phyloP scores from a whole-genome alignment of 306 rosid species.

The Vigna trinervia region DNA sequence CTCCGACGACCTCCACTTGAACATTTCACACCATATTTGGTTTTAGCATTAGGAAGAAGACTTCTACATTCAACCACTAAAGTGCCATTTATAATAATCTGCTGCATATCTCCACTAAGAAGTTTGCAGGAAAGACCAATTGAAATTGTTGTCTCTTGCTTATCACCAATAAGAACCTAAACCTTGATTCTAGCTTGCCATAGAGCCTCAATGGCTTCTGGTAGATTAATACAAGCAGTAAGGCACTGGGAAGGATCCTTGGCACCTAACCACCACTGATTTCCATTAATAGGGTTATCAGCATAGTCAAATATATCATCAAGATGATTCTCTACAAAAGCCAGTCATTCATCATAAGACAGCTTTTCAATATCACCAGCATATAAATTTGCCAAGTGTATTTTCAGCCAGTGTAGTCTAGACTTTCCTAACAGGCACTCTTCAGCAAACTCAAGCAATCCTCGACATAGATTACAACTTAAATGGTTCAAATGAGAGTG shows the following conservation, averaged over 20 bases:
- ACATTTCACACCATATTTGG: no score
- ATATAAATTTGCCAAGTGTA: conserved; percentile 78
- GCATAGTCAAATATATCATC: conserved; percentile 81
- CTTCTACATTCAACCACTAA: no score
- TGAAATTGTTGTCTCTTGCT: no score
- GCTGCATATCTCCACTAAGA: no score
- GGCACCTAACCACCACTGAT: conserved; percentile 86
- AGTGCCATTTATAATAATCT: no score
- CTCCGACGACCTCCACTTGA: no score
- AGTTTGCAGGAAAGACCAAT: no score
- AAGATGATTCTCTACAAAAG: conserved; percentile 76
- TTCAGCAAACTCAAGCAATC: conserved; percentile 83
- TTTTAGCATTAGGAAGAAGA: no score
- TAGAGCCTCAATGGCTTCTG: conserved; percentile 53
- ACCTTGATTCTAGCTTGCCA: no score
- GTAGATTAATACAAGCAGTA: conserved; percentile 81
- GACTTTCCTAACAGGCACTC: conserved; percentile 84
- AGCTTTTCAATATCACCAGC: conserved; percentile 79
- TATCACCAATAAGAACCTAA: no score
- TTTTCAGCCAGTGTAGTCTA: conserved; percentile 80
- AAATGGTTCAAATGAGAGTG: no score
- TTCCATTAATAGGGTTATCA: conserved; percentile 72
- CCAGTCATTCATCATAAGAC: conserved; percentile 71
- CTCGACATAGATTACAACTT: no score
- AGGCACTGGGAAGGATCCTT: conserved; percentile 94